phyloP scores from a whole-genome alignment of 116 monocot genomes.

The Posidonia oceanica region DNA sequence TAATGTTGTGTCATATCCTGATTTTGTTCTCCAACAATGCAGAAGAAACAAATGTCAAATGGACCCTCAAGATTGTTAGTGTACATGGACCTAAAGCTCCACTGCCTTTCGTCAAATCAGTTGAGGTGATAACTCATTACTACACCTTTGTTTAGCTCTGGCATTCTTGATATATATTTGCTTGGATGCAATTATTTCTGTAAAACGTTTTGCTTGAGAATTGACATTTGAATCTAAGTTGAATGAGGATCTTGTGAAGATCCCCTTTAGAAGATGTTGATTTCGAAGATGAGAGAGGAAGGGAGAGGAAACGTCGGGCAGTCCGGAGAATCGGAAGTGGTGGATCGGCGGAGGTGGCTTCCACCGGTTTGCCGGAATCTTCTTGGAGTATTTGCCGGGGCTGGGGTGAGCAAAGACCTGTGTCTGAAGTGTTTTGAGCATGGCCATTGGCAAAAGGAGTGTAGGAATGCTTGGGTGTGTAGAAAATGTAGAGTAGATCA shows the following conservation, averaged over 20 bases:
- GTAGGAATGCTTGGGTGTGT: no score
- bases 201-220: background rate
- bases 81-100: conserved; percentile 69
- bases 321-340: no score
- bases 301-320: no score
- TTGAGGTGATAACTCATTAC: conserved; percentile 43
- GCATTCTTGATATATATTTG: background rate
- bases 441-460: no score
- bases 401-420: no score
- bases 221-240: background rate
- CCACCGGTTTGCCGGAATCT: no score
- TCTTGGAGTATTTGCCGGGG: no score
- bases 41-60: conserved; percentile 27
- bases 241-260: background rate
- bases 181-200: background rate
- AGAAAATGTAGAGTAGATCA: no score
- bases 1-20: background rate
- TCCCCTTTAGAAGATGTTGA: no score
- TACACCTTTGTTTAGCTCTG: conserved; percentile 1
- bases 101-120: conserved; percentile 75
- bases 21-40: background rate
- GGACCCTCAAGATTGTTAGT: conserved; percentile 69
- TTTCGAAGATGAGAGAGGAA: no score
- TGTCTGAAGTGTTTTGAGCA: no score
- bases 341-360: no score